phyloP scores from a whole-genome alignment of 106 monocot species.

The Triglochin maritima region DNA sequence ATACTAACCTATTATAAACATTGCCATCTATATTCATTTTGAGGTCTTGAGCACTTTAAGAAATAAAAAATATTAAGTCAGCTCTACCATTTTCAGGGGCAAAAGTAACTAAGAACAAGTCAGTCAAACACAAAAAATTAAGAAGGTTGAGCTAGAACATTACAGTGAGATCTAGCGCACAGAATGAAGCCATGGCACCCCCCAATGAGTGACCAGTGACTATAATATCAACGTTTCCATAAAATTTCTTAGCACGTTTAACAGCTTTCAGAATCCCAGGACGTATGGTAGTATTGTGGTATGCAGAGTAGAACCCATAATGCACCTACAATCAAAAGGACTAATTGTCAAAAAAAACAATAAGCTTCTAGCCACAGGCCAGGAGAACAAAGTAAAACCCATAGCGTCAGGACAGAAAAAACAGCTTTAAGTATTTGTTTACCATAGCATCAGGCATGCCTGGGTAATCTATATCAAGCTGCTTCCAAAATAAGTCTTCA shows the following conservation, averaged over 20 bases:
- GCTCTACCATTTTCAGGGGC: too few relatives aligned
- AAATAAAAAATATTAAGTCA: too few relatives aligned
- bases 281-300: conserved; percentile 83
- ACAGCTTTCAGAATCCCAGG: conserved; percentile 56
- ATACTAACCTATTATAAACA: too few relatives aligned
- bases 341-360: too few relatives aligned
- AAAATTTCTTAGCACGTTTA: conserved; percentile 34
- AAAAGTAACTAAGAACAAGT: too few relatives aligned
- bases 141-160: conserved; percentile 1
- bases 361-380: not conserved
- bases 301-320: conserved; percentile 90
- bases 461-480: conserved; percentile 80
- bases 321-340: conserved; percentile 48
- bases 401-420: not conserved
- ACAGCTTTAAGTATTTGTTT: not conserved
- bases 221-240: conserved; percentile 52
- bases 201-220: conserved; percentile 95
- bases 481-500: conserved; percentile 90
- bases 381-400: not conserved
- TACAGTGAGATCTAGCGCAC: conserved; percentile 88
- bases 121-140: conserved; percentile 6
- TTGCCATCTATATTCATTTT: too few relatives aligned
- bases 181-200: conserved; percentile 93
- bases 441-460: conserved; percentile 89
- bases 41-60: too few relatives aligned